Evolutionary conservation across 78 protist species (phyloP).

Genomic region (Dictyostelium firmibasis): DNA sequence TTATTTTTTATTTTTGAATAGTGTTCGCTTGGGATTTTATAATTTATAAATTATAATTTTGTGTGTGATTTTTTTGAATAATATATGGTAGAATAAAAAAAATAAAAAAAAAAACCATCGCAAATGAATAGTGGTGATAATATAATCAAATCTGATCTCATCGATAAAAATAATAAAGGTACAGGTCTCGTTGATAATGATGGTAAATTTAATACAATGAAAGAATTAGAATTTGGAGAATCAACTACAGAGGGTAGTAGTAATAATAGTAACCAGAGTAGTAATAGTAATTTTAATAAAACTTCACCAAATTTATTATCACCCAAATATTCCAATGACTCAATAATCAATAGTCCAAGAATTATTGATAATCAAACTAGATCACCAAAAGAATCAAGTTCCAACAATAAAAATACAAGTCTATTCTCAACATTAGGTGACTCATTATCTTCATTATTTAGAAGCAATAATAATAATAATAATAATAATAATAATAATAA

Average conservation of each 20-base stretch:
- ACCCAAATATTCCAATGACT: neutral
- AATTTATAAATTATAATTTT: too few relatives aligned
- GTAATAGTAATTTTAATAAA: neutral
- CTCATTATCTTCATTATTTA: neutral
- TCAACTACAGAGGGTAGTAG: neutral
- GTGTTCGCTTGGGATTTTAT: too few relatives aligned
- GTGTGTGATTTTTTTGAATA: too few relatives aligned
- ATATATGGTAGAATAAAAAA: neutral
- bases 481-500: neutral
- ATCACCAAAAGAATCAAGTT: neutral
- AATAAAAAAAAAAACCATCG: neutral
- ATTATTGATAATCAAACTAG: neutral
- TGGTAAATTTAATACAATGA: neutral
- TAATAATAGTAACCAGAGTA: neutral
- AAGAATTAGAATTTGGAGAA: neutral
- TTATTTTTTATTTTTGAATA: too few relatives aligned
- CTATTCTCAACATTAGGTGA: slow-evolving; percentile 6
- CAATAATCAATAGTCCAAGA: neutral
- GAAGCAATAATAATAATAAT: neutral
- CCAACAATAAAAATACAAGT: neutral
- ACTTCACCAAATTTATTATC: neutral
- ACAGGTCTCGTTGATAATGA: neutral
- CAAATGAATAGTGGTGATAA: neutral
- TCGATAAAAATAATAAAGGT: neutral
- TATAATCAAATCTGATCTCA: neutral